Percentiles rank a stretch among this genome's conserved stretches.
Evolutionary conservation across 2,329 filamentous ascomycete species (phyloP).

Genomic region (Tympanopsis confertula): DNA sequence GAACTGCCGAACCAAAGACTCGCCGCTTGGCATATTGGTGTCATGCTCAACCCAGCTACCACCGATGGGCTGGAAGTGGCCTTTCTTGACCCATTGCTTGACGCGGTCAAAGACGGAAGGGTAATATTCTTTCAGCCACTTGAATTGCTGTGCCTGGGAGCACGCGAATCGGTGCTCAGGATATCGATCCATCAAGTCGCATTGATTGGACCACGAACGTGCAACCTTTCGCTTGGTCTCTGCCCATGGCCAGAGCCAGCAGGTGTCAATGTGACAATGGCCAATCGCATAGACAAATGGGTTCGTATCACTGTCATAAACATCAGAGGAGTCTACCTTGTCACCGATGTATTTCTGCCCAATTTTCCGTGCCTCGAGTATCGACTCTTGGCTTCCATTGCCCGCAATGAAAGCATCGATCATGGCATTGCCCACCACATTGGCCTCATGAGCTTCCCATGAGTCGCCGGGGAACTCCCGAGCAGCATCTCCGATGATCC

Average conservation of each 20-base stretch:
- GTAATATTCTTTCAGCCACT: conserved; percentile 87
- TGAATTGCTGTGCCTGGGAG: conserved; percentile 94
- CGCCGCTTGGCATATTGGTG: conserved; percentile 91
- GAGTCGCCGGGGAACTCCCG: conserved; percentile 81
- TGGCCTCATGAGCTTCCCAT: conserved; percentile 78
- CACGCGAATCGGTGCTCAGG: conserved; percentile 86
- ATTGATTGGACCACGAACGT: conserved; percentile 93
- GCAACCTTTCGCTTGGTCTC: conserved; percentile 96
- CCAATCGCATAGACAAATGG: conserved; percentile 80
- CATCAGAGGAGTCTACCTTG: conserved; percentile 68
- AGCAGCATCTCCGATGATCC: conserved; percentile 89
- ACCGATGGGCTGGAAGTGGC: conserved; percentile 86
- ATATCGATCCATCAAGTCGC: conserved; percentile 87
- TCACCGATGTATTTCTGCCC: conserved; percentile 73
- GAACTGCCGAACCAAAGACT: conserved; percentile 88
- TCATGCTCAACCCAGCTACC: conserved; percentile 99
- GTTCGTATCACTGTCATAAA: conserved; percentile 67
- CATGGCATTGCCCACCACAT: conserved; percentile 74
- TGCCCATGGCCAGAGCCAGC: conserved; percentile 97
- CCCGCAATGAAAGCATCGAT: conserved; percentile 82
- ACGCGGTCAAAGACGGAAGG: conserved; percentile 82
- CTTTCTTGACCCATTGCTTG: conserved; percentile 79
- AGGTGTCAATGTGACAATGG: conserved; percentile 95
- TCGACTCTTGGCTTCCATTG: conserved; percentile 51
- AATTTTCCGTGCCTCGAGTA: conserved; percentile 70